Evolutionary conservation across 495 filamentous ascomycete genomes (phyloP).

Genomic region (Schizothecium vesticola): DNA sequence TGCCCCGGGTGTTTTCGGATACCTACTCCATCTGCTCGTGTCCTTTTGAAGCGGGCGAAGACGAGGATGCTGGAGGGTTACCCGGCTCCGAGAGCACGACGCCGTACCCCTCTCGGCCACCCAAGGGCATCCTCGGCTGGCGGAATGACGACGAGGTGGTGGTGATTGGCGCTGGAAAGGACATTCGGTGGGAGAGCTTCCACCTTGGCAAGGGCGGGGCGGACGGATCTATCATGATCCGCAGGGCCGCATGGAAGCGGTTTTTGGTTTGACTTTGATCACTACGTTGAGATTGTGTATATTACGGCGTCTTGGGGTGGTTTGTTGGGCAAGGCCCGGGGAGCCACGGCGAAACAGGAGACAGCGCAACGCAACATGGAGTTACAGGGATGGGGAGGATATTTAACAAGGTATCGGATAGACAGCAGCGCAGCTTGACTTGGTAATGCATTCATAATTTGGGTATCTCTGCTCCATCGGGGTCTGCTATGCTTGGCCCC

Average conservation of each 20-base stretch:
- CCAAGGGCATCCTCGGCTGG: slow-evolving; percentile 78
- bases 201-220: slow-evolving; percentile 52
- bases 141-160: slow-evolving; percentile 59
- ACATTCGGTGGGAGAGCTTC: slow-evolving; percentile 83
- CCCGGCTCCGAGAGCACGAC: slow-evolving; percentile 34
- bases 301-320: neutral
- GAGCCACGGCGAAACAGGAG: slow-evolving; percentile 4
- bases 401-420: neutral
- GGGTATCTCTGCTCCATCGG: neutral
- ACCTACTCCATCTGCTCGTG: slow-evolving; percentile 71
- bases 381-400: neutral
- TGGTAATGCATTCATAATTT: neutral
- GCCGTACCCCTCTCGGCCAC: slow-evolving; percentile 49
- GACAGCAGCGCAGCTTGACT: neutral
- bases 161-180: slow-evolving; percentile 74
- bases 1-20: slow-evolving; percentile 78
- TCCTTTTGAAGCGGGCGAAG: slow-evolving; percentile 75
- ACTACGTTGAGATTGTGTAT: neutral
- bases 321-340: slow-evolving; percentile 1
- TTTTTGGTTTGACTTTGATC: slow-evolving; percentile 51
- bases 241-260: slow-evolving; percentile 74
- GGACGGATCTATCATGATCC: slow-evolving; percentile 55
- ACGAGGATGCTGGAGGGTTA: slow-evolving; percentile 42
- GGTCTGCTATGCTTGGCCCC: neutral
- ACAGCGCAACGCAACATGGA: neutral